Conservation (phyloP, 192 early-diverging fungal genomes). For the Powellomyces hirtus region DNA sequence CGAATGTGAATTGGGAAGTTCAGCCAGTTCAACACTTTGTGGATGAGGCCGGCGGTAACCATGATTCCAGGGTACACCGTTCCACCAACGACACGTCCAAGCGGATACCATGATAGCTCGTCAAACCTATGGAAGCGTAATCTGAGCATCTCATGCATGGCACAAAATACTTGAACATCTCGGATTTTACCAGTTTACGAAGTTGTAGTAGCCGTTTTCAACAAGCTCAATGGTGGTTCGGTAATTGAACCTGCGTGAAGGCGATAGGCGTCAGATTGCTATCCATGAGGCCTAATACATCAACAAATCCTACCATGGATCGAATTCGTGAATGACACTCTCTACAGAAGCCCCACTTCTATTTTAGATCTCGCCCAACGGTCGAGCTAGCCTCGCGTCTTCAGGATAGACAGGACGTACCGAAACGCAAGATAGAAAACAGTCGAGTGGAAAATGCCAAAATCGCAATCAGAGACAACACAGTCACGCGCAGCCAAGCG, state of each 20-base stretch:
- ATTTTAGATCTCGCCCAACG: not conserved
- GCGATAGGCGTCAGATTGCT: conserved; percentile 35
- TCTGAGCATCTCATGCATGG: not conserved
- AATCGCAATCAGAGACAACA: conserved; percentile 83
- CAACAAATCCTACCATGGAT: too few species aligned
- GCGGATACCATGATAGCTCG: conserved; percentile 96
- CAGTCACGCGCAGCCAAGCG: conserved; percentile 72
- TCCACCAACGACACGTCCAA: conserved; percentile 97
- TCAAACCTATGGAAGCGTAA: conserved; percentile 74
- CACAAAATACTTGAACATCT: not conserved
- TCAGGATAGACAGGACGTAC: conserved; percentile 10
- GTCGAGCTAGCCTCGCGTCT: not conserved
- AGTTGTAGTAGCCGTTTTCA: conserved; percentile 92
- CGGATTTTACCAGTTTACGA: conserved; percentile 98
- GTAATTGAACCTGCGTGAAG: conserved; percentile 99
- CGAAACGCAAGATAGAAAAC: conserved; percentile 95
- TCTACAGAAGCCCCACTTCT: conserved; percentile 46
- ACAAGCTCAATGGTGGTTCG: conserved; percentile 91
- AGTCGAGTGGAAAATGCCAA: conserved; percentile 88
- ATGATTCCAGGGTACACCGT: conserved; percentile 99
- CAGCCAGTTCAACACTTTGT: conserved; percentile 89
- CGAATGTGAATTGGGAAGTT: conserved; percentile 98
- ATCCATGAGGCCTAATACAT: not conserved
- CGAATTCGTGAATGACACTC: conserved; percentile 99
- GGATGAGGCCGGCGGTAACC: conserved; percentile 93